Evolutionary conservation across 2,329 filamentous ascomycete genomes (phyloP).

Genomic region (Phoma herbarum): DNA sequence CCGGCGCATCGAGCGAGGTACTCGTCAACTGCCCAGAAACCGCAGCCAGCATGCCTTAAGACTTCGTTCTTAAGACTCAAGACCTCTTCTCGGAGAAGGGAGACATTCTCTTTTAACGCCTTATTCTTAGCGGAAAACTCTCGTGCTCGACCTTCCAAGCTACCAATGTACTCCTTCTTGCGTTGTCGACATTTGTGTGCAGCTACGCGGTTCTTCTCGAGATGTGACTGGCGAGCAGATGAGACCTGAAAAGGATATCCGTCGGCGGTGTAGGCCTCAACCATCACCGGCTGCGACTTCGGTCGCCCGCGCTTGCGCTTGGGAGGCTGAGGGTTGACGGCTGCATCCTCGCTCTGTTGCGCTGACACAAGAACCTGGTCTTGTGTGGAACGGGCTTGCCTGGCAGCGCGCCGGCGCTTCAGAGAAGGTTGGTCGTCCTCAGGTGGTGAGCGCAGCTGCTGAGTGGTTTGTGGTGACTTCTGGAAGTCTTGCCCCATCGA

Average conservation of each 20-base stretch:
- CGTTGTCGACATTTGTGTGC: slow-evolving; percentile 79
- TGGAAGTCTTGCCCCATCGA: slow-evolving; percentile 3
- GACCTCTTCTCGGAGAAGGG: slow-evolving; percentile 48
- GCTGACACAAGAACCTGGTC: slow-evolving; percentile 4
- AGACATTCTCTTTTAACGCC: slow-evolving; percentile 45
- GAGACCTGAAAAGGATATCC: slow-evolving; percentile 47
- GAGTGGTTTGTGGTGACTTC: slow-evolving; percentile 1
- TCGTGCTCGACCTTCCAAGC: slow-evolving; percentile 59
- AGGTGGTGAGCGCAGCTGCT: slow-evolving; percentile 19
- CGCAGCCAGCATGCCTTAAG: slow-evolving; percentile 48
- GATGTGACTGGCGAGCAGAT: slow-evolving; percentile 50
- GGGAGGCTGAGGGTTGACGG: slow-evolving; percentile 37
- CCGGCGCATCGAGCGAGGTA: slow-evolving; percentile 50
- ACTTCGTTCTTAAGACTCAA: slow-evolving; percentile 51
- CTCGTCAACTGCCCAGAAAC: slow-evolving; percentile 50
- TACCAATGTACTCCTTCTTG: slow-evolving; percentile 66
- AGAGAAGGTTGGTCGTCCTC: slow-evolving; percentile 22
- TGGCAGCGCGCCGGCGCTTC: slow-evolving; percentile 44
- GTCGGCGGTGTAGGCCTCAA: slow-evolving; percentile 44
- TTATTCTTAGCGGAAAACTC: slow-evolving; percentile 50
- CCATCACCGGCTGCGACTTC: slow-evolving; percentile 45
- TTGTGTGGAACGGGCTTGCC: slow-evolving; percentile 25
- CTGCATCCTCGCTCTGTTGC: slow-evolving; percentile 24
- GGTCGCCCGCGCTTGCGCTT: slow-evolving; percentile 51
- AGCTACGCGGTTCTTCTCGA: slow-evolving; percentile 76